phyloP scores from a whole-genome alignment of 768 basidiomycete genomes.

The Thelephora ganbajun region DNA sequence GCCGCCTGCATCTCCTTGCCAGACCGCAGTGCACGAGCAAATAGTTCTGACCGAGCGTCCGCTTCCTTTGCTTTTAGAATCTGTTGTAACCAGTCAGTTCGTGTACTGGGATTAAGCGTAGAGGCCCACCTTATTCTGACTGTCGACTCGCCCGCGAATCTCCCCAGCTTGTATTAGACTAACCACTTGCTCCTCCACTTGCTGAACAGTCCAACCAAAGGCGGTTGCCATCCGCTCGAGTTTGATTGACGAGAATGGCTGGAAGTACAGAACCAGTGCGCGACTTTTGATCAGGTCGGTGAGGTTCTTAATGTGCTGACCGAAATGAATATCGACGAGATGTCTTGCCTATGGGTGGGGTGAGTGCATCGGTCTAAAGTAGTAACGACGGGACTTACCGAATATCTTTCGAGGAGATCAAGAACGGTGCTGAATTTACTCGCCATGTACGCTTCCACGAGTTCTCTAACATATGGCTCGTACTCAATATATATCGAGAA shows the following conservation, averaged over 20 bases:
- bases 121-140: slow-evolving; percentile 63
- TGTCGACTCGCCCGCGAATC: slow-evolving; percentile 77
- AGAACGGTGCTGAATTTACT: slow-evolving; percentile 80
- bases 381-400: slow-evolving; percentile 26
- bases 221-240: slow-evolving; percentile 74
- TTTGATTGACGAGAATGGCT: slow-evolving; percentile 76
- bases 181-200: slow-evolving; percentile 64
- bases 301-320: slow-evolving; percentile 50
- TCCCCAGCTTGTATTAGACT: slow-evolving; percentile 61
- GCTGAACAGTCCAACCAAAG: slow-evolving; percentile 68
- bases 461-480: slow-evolving; percentile 76
- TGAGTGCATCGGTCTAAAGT: neutral
- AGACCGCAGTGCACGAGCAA: slow-evolving; percentile 57
- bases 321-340: slow-evolving; percentile 64
- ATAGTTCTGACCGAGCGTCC: slow-evolving; percentile 67
- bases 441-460: slow-evolving; percentile 74
- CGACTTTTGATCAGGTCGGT: slow-evolving; percentile 59
- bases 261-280: slow-evolving; percentile 79
- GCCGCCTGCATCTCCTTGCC: slow-evolving; percentile 58
- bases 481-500: slow-evolving; percentile 75
- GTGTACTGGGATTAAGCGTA: neutral
- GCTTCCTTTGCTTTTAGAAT: slow-evolving; percentile 69
- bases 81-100: slow-evolving; percentile 23
- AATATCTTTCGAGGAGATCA: slow-evolving; percentile 57
- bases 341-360: slow-evolving; percentile 50